Conservation (phyloP, 495 filamentous ascomycete genomes). For the Aspergillus nidulans region DNA sequence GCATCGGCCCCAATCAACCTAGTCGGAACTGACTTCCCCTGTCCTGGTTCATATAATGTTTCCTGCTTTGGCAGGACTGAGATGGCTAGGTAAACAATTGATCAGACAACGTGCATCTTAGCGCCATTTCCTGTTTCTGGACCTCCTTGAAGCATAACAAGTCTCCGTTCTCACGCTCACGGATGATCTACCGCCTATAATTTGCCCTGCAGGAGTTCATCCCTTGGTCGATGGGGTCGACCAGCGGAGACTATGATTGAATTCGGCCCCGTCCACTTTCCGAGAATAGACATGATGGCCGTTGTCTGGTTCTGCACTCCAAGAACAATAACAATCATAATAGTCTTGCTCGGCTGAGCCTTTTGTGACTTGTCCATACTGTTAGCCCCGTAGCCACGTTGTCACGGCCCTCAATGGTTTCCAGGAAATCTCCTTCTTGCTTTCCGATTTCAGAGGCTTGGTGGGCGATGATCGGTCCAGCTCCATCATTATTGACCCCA, state of each 20-base stretch:
- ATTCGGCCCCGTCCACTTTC: constrained; percentile 1
- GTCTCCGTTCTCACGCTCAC: neutral
- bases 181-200: constrained; percentile 17
- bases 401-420: neutral
- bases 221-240: neutral
- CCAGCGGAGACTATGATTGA: neutral
- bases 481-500: neutral
- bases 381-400: neutral
- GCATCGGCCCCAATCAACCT: neutral
- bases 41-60: neutral
- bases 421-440: neutral
- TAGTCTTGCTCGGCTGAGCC: neutral
- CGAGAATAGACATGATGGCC: constrained; percentile 13
- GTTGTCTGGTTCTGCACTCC: constrained; percentile 4
- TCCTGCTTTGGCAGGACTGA: neutral
- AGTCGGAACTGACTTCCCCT: neutral
- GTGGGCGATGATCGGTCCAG: neutral
- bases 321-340: neutral
- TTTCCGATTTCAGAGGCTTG: neutral
- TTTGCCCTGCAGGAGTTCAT: constrained; percentile 11
- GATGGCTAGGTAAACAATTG: neutral
- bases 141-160: neutral
- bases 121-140: neutral
- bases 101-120: constrained; percentile 1
- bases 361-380: neutral